These are phyloP conservation scores for Sclerotiophoma versabilis DNA, from an alignment of 2,329 filamentous ascomycete species.

Conservation along the genomic window DNA sequence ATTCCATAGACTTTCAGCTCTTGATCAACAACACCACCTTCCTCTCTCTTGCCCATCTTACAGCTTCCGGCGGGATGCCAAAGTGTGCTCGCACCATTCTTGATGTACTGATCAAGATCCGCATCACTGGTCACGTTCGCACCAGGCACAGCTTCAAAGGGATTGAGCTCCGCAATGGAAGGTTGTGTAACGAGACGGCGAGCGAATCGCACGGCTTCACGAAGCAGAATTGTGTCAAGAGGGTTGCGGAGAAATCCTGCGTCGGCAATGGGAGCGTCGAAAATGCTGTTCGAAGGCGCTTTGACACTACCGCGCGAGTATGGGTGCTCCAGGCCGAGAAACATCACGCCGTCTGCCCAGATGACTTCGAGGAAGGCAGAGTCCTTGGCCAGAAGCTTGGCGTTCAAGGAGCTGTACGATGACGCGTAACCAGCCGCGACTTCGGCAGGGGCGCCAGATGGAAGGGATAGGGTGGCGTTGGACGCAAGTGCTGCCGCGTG, in stretches of 20 bases:
- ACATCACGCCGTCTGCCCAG: constrained; percentile 26
- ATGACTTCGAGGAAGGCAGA: constrained; percentile 31
- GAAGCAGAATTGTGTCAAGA: constrained; percentile 28
- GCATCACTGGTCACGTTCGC: constrained; percentile 27
- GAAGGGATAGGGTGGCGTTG: constrained; percentile 25
- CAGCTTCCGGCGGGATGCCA: constrained; percentile 37
- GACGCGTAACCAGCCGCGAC: constrained; percentile 27
- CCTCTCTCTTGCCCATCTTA: constrained; percentile 34
- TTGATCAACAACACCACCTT: constrained; percentile 38
- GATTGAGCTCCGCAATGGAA: constrained; percentile 25
- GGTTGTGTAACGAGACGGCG: constrained; percentile 20
- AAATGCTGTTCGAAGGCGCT: constrained; percentile 27
- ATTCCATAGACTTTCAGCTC: constrained; percentile 38
- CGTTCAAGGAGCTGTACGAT: constrained; percentile 25
- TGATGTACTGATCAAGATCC: constrained; percentile 28
- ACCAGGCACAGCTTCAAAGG: constrained; percentile 31
- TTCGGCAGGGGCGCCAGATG: constrained; percentile 21
- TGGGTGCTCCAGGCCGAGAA: constrained; percentile 32
- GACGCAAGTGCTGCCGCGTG: constrained; percentile 23
- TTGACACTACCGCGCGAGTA: constrained; percentile 36
- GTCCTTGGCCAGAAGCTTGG: constrained; percentile 25
- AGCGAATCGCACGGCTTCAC: constrained; percentile 32
- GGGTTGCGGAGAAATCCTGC: constrained; percentile 34
- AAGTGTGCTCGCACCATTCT: constrained; percentile 21
- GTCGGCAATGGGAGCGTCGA: constrained; percentile 35